Percentiles rank a stretch among this genome's conserved stretches.
Conservation (phyloP, 306 rosid genomes). For the Rosa persica region DNA sequence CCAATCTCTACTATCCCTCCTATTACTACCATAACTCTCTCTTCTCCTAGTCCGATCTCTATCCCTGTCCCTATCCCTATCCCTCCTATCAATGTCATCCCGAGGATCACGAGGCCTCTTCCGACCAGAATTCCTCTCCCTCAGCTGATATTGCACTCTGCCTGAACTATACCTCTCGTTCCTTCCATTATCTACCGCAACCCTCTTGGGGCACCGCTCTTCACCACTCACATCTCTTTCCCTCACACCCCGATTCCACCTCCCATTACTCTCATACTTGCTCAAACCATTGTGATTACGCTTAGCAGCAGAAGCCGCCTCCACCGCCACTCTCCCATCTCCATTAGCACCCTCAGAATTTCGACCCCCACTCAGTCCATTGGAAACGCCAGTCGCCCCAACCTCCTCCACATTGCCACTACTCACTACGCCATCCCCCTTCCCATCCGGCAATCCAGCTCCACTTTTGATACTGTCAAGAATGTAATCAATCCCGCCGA, state of each 20-base stretch:
- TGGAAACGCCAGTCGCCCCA: conserved; percentile 13
- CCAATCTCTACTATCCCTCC: conserved; percentile 71
- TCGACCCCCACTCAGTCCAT: conserved; percentile 14
- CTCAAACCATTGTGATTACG: conserved; percentile 31
- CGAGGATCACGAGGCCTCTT: conserved; percentile 69
- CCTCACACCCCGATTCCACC: conserved; percentile 26
- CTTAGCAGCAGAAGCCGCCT: not conserved
- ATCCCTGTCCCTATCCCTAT: conserved; percentile 60
- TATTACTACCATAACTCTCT: conserved; percentile 47
- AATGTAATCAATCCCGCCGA: conserved; percentile 87
- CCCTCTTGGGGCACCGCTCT: conserved; percentile 61
- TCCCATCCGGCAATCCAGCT: conserved; percentile 43
- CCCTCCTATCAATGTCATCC: conserved; percentile 68
- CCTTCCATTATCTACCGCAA: conserved; percentile 44
- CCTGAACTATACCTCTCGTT: conserved; percentile 45
- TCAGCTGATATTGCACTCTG: conserved; percentile 41
- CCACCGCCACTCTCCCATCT: conserved; percentile 19
- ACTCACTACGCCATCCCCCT: conserved; percentile 10
- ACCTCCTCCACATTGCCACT: conserved; percentile 29
- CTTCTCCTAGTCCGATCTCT: conserved; percentile 44
- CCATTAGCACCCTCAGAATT: conserved; percentile 36
- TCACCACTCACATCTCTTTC: conserved; percentile 39
- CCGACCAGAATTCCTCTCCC: conserved; percentile 48
- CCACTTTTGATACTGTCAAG: conserved; percentile 82
- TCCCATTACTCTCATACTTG: conserved; percentile 20